Evolutionary conservation across 176 grass and related monocot genomes (phyloP).

Genomic region (Carex parvula): DNA sequence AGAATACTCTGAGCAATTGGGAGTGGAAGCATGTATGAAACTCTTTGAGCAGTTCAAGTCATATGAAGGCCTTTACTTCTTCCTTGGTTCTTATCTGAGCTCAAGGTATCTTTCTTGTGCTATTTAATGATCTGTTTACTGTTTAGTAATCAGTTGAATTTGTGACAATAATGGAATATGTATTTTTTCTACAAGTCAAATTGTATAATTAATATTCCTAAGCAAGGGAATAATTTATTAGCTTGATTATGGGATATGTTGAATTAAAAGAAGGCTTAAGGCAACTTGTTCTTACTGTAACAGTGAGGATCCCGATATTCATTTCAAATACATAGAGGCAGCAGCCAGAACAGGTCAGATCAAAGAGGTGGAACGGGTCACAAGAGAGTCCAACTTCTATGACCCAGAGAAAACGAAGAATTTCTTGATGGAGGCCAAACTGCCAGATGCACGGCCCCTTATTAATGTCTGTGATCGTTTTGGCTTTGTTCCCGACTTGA

Average conservation of each 20-base stretch:
- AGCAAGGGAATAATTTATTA: background rate
- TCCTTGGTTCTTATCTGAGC: slow-evolving; percentile 89
- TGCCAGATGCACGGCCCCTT: slow-evolving; percentile 79
- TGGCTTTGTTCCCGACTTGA: slow-evolving; percentile 90
- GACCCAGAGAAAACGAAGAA: slow-evolving; percentile 95
- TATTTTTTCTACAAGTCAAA: background rate
- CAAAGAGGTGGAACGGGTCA: slow-evolving; percentile 98
- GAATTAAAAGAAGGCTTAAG: background rate
- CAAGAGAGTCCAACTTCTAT: slow-evolving; percentile 89
- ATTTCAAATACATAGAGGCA: slow-evolving; percentile 95
- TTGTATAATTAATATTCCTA: slow-evolving; percentile 1
- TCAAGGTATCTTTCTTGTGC: slow-evolving; percentile 48
- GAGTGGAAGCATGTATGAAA: slow-evolving; percentile 75
- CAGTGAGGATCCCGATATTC: slow-evolving; percentile 88
- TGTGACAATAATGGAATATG: slow-evolving; percentile 11
- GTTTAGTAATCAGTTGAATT: background rate
- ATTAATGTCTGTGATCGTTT: slow-evolving; percentile 97
- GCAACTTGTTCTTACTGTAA: slow-evolving; percentile 34
- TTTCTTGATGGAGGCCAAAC: slow-evolving; percentile 93
- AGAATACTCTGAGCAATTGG: slow-evolving; percentile 85
- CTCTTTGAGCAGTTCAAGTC: slow-evolving; percentile 98
- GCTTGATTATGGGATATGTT: background rate
- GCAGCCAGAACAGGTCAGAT: slow-evolving; percentile 89
- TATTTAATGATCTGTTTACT: background rate
- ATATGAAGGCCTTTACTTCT: slow-evolving; percentile 93